Base-by-base conservation (phyloP, 768 basidiomycete species). In the Kondoa malvinella region DNA sequence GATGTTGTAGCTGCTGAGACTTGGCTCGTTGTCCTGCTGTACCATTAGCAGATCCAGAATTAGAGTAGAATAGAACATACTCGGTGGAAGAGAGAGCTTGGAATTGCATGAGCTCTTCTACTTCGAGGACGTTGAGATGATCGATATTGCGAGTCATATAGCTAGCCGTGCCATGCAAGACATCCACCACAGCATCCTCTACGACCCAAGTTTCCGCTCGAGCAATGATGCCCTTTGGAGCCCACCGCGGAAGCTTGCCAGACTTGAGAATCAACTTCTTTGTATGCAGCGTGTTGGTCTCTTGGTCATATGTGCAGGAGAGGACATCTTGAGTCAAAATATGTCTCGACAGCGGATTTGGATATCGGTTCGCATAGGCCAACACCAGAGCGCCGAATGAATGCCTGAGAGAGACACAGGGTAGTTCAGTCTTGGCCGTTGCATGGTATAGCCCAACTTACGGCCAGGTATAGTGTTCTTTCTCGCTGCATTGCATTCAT, bases 191-290 rank as follows among this genome's bases (percentile, higher is more conserved):
- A 3, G 61, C 21, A 16, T 63, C 61, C 32, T 63, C 61, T 3
- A 63, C 26, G 26, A 63, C 61, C 61, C 61, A 63, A 63, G 61
- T 63, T 33, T 63, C 61, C 17, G 40, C 40, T 50, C 40, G 8
- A 50, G 61, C 30, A 14, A 63, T 63, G 32, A 33, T 17, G 29
- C 27, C 15, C n/a, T 63, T 63, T 8, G 61, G 61, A 3, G 61
- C 61, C 61, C 61, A 63, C 8, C 61, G n/a, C 27, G 61, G 61
- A 3, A 63, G 61, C 12, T 27, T 29, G 15, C 61, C 61, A 33
- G 61, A 63, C 61, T 63, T 63, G 27, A 27, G 61, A 27, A 63
- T 32, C 29, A 63, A 29, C 61, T 63, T 63, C 61, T 33, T 31
- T 27, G 33, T 27, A 3, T 34, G 3, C 61, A 63, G n/a, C 3